Evolutionary conservation across 768 basidiomycete genomes (phyloP).

Genomic region (Brasilioporus rufonigricans): DNA sequence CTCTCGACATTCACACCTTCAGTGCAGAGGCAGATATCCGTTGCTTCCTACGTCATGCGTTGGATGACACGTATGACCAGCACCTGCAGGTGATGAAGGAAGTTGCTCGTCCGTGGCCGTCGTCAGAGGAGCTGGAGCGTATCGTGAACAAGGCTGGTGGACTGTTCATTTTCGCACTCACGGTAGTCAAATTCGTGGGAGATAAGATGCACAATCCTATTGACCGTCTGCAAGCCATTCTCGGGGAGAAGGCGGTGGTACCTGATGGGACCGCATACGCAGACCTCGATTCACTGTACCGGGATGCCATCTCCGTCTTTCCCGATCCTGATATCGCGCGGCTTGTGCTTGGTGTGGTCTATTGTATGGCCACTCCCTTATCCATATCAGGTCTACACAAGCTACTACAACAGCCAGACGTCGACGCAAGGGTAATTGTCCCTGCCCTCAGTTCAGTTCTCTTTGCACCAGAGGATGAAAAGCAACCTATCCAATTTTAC

Average conservation of each 20-base stretch:
- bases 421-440: conserved; percentile 13
- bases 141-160: conserved; percentile 21
- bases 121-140: conserved; percentile 18
- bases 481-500: conserved; percentile 20
- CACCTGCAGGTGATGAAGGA: conserved; percentile 20
- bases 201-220: conserved; percentile 13
- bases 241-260: conserved; percentile 3
- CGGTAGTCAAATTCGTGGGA: conserved; percentile 28
- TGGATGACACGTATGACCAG: conserved; percentile 15
- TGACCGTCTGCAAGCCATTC: conserved; percentile 12
- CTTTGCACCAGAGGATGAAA: conserved; percentile 17
- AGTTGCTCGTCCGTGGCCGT: conserved; percentile 26
- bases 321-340: conserved; percentile 15
- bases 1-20: conserved; percentile 25
- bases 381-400: conserved; percentile 13
- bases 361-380: conserved; percentile 12
- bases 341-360: conserved; percentile 19
- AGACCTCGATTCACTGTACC: conserved; percentile 21
- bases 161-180: conserved; percentile 31
- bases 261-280: conserved; percentile 12
- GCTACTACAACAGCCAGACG: conserved; percentile 11
- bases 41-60: conserved; percentile 18
- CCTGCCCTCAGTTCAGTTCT: conserved; percentile 18
- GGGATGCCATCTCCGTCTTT: conserved; percentile 19
- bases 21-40: conserved; percentile 24